These are phyloP conservation scores for Boletus subcaerulescens DNA, from an alignment of 768 basidiomycete genomes.

Conservation along the genomic window DNA sequence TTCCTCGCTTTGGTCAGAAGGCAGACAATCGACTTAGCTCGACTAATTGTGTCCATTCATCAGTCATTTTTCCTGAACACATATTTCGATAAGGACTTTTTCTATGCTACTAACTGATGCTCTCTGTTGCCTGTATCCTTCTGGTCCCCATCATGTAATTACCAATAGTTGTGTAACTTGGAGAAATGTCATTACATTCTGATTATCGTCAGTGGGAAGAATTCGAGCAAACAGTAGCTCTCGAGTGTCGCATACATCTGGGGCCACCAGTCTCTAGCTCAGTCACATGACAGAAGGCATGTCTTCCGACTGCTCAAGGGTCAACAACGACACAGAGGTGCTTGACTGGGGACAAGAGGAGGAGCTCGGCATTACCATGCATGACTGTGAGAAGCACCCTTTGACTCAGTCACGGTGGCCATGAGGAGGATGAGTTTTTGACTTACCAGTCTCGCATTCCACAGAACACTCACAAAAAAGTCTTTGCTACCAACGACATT, in stretches of 20 bases:
- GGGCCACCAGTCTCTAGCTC: too few species aligned
- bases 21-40: slow-evolving; percentile 2
- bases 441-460: slow-evolving; percentile 40
- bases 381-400: slow-evolving; percentile 39
- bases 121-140: too few species aligned
- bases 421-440: slow-evolving; percentile 63
- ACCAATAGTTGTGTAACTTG: too few species aligned
- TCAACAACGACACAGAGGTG: slow-evolving; percentile 52
- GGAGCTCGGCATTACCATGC: slow-evolving; percentile 38
- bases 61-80: not conserved
- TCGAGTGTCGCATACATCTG: too few species aligned
- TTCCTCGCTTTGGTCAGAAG: slow-evolving; percentile 2
- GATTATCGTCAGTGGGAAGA: too few species aligned
- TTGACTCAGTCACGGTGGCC: slow-evolving; percentile 44
- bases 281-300: too few species aligned
- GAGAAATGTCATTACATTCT: too few species aligned
- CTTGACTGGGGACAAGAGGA: slow-evolving; percentile 69
- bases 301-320: too few species aligned
- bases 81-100: not conserved
- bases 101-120: not conserved
- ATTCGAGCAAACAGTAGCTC: too few species aligned
- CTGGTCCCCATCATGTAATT: too few species aligned
- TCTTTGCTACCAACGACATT: slow-evolving; percentile 3
- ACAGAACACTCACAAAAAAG: slow-evolving; percentile 27
- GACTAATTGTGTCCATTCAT: slow-evolving; percentile 1